A percentile compares a stretch with the other conserved stretches of the same genome.
These are phyloP conservation scores for Centrapalus pauciflorus DNA, from an alignment of 129 eudicot genomes.

Conservation along the genomic window DNA sequence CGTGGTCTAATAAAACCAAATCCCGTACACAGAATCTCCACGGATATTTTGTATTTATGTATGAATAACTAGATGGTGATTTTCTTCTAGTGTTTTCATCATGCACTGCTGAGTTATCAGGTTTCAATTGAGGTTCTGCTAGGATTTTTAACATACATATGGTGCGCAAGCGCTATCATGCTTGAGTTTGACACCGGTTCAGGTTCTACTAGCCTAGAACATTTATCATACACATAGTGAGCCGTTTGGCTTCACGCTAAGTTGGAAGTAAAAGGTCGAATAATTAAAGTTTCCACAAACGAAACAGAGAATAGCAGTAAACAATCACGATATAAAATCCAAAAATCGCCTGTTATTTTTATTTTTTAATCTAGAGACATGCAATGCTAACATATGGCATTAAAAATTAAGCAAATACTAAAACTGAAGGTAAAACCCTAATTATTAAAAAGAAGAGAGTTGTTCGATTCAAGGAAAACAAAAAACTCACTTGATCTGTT, in stretches of 20 bases:
- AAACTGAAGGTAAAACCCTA: not conserved
- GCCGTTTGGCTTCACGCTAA: not conserved
- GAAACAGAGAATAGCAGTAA: not conserved
- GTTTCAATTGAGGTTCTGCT: not conserved
- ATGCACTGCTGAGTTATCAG: not conserved
- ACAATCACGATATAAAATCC: not conserved
- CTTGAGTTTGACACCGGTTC: not conserved
- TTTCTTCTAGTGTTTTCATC: not conserved
- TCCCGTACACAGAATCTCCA: not conserved
- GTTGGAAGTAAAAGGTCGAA: not conserved
- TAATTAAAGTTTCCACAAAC: not conserved
- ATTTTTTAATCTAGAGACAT: not conserved
- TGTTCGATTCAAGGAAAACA: not conserved
- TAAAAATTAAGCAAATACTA: not conserved
- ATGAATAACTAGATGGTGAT: not conserved
- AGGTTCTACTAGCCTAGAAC: too few relatives aligned
- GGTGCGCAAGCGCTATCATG: conserved; percentile 6
- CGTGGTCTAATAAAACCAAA: not conserved
- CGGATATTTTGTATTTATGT: not conserved
- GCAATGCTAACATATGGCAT: not conserved
- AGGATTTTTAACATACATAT: conserved; percentile 19
- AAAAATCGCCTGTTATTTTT: not conserved
- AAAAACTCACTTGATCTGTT: conserved; percentile 70
- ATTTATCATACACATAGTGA: conserved; percentile 11
- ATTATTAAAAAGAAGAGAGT: not conserved